Evolutionary conservation across 805 yeast species (phyloP).

Genomic region (Blastobotrys attinorum): DNA sequence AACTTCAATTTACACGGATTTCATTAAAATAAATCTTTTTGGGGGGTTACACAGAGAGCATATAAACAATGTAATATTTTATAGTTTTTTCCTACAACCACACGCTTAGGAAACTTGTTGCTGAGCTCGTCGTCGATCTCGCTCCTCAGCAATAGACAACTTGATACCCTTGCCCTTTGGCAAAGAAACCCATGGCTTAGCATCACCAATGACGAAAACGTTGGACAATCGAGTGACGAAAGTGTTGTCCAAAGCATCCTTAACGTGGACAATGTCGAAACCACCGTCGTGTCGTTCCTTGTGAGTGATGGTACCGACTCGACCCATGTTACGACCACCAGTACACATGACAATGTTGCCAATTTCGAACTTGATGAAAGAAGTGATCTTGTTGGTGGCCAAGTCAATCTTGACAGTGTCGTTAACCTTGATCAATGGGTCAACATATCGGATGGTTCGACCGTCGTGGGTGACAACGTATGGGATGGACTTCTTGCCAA

Average conservation of each 20-base stretch:
- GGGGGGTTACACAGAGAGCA: no score
- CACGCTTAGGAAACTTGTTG: no score
- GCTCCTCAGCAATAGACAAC: constrained; percentile 92
- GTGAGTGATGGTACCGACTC: constrained; percentile 94
- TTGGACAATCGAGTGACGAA: constrained; percentile 90
- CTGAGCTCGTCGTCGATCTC: constrained; percentile 98
- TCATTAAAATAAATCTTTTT: no score
- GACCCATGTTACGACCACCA: constrained; percentile 98
- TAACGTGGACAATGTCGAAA: constrained; percentile 94
- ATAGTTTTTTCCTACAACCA: no score
- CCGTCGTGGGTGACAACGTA: constrained; percentile 99
- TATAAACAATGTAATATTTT: no score
- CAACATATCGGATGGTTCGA: constrained; percentile 99
- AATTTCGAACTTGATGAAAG: constrained; percentile 84
- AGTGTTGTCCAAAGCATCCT: constrained; percentile 89
- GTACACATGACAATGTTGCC: constrained; percentile 90
- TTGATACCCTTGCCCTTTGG: constrained; percentile 99
- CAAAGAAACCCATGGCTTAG: constrained; percentile 87
- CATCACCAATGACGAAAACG: constrained; percentile 94
- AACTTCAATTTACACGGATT: no score
- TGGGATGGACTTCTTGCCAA: constrained; percentile 98
- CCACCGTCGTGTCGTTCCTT: constrained; percentile 98
- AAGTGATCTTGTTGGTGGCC: constrained; percentile 89
- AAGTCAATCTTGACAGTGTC: constrained; percentile 97
- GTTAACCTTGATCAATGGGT: constrained; percentile 92